These are phyloP conservation scores for Thraustochytrium sp. DNA, from an alignment of 352 stramenopile genomes.

Conservation along the genomic window DNA sequence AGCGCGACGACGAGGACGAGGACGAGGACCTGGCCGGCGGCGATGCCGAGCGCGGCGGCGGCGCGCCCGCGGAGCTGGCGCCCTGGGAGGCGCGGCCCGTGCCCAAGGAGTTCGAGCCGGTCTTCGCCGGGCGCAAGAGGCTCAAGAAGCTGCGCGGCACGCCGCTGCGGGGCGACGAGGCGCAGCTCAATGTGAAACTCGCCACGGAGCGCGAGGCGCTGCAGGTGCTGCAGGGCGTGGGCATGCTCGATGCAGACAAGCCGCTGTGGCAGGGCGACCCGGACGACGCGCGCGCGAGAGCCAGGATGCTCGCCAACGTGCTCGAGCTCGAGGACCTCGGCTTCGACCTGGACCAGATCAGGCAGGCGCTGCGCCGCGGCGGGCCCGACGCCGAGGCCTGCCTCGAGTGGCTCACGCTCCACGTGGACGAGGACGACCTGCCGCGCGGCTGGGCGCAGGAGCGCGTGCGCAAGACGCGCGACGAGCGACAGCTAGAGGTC, in stretches of 20 bases:
- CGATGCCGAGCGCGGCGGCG: neutral
- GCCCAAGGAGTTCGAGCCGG: neutral
- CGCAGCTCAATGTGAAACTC: neutral
- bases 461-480: neutral
- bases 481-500: neutral
- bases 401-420: slow-evolving; percentile 16
- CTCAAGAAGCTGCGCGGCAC: neutral
- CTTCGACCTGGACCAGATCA: neutral
- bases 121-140: neutral
- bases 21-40: neutral
- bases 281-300: neutral
- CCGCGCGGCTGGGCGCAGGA: neutral
- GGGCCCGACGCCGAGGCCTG: neutral
- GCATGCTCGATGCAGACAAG: neutral
- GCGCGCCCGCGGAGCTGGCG: neutral
- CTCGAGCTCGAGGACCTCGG: slow-evolving; percentile 29
- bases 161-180: neutral
- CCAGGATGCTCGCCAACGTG: neutral
- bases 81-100: neutral
- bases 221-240: neutral
- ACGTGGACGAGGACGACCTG: neutral
- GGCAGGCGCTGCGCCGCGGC: neutral
- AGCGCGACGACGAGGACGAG: neutral
- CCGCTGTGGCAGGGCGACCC: neutral
- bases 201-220: neutral